phyloP scores from a whole-genome alignment of 108 stramenopile species.

The Cylindrotheca fusiformis region DNA sequence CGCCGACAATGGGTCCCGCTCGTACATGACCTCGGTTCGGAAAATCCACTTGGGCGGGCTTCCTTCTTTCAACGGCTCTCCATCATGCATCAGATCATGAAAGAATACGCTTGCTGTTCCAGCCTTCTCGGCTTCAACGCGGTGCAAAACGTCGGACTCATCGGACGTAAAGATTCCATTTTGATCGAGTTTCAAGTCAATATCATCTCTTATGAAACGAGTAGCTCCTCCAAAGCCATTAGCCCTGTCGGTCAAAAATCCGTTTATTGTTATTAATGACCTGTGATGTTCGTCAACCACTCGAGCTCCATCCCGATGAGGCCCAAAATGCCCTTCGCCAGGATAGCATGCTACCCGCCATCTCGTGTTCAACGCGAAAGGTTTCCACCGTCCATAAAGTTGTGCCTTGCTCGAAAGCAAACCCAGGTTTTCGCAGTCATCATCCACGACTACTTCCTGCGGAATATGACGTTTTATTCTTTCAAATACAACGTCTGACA shows the following conservation, averaged over 20 bases:
- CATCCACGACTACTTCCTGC: slow-evolving; percentile 12
- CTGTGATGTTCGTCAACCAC: slow-evolving; percentile 14
- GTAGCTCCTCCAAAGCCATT: slow-evolving; percentile 26
- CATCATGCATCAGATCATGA: slow-evolving; percentile 35
- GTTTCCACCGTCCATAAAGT: slow-evolving; percentile 13
- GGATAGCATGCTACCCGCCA: slow-evolving; percentile 9
- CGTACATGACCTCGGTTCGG: slow-evolving; percentile 22
- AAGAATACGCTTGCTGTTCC: slow-evolving; percentile 25
- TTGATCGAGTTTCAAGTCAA: background rate
- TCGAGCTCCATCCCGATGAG: slow-evolving; percentile 20
- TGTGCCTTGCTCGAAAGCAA: slow-evolving; percentile 3
- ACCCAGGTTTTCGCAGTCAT: background rate
- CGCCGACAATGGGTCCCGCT: slow-evolving; percentile 17
- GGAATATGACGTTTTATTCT: slow-evolving; percentile 7
- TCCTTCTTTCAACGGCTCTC: slow-evolving; percentile 20
- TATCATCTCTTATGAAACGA: slow-evolving; percentile 19
- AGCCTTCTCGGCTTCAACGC: slow-evolving; percentile 25
- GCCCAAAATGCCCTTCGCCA: slow-evolving; percentile 26
- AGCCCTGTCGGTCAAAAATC: slow-evolving; percentile 22
- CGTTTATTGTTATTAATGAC: slow-evolving; percentile 23
- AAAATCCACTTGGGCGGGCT: slow-evolving; percentile 23
- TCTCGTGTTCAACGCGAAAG: slow-evolving; percentile 2
- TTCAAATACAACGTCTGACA: background rate
- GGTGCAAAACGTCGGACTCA: slow-evolving; percentile 12
- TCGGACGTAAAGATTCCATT: slow-evolving; percentile 11